A percentile compares a stretch with the other conserved stretches of the same genome.
These are phyloP conservation scores for Phylloporus rhodoxanthus DNA, from an alignment of 768 basidiomycete species.

Conservation along the genomic window DNA sequence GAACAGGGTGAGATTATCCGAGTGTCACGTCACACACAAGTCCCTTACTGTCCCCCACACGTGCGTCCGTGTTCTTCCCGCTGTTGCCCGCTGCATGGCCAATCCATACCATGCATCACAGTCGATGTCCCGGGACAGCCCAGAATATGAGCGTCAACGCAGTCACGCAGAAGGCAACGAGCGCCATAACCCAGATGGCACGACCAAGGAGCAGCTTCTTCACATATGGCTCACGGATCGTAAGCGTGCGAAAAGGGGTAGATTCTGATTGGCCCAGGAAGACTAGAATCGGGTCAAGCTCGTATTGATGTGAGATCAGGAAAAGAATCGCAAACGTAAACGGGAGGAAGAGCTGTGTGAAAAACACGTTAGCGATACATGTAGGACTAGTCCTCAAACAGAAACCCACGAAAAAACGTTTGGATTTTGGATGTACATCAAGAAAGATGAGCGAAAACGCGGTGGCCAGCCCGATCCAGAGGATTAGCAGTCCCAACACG, in stretches of 20 bases:
- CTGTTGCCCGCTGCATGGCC: neutral
- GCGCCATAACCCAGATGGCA: constrained; percentile 83
- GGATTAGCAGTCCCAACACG: constrained; percentile 72
- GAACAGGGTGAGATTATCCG: constrained; percentile 18
- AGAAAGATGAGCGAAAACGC: constrained; percentile 92
- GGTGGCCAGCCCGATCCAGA: constrained; percentile 93
- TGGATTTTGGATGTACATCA: constrained; percentile 87
- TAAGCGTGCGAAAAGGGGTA: constrained; percentile 91
- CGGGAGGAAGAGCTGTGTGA: constrained; percentile 80
- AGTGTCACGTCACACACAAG: constrained; percentile 13
- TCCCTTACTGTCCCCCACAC: constrained; percentile 10
- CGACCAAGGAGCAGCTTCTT: constrained; percentile 84
- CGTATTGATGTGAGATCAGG: constrained; percentile 94
- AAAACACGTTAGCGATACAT: constrained; percentile 3
- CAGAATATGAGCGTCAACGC: constrained; percentile 89
- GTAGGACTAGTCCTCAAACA: neutral
- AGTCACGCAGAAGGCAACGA: constrained; percentile 71
- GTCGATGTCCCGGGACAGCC: constrained; percentile 90
- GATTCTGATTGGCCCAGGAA: constrained; percentile 93
- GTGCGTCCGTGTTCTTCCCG: constrained; percentile 7
- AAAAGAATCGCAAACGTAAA: constrained; percentile 86
- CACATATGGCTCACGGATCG: constrained; percentile 91
- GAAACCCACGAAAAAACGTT: constrained; percentile 86
- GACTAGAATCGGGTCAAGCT: constrained; percentile 92
- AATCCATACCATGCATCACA: constrained; percentile 36